These are phyloP conservation scores for Trichosporon sp. DNA, from an alignment of 1,284 basidiomycete genomes.

Conservation along the genomic window DNA sequence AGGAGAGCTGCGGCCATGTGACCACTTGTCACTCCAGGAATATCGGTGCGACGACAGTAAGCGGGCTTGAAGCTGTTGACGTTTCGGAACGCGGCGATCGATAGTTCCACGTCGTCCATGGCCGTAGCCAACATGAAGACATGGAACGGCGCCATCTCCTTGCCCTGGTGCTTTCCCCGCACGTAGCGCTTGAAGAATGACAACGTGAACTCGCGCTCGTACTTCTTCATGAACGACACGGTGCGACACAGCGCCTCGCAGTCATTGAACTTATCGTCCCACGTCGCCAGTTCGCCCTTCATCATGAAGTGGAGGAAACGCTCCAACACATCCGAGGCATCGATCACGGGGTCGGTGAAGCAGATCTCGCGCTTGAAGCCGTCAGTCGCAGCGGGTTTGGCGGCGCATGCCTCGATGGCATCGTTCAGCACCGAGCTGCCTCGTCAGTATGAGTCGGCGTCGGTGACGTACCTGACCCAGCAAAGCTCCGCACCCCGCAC, in stretches of 20 bases:
- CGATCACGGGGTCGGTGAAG: neutral
- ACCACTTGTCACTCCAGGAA: neutral
- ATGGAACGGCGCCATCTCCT: neutral
- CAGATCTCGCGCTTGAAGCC: neutral
- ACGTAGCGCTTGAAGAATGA: too few relatives aligned
- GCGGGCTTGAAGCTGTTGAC: too few relatives aligned
- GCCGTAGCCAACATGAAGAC: neutral
- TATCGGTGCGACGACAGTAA: too few relatives aligned
- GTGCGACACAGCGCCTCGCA: neutral
- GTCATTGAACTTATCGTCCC: neutral
- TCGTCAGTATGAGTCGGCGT: neutral
- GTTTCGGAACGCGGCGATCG: neutral
- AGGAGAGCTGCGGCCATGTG: too few relatives aligned
- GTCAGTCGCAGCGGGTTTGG: neutral
- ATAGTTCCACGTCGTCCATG: neutral
- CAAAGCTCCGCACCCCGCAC: neutral
- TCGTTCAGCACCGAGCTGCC: neutral
- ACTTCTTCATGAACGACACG: neutral
- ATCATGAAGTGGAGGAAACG: neutral
- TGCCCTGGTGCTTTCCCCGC: too few relatives aligned
- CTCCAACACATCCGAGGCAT: neutral
- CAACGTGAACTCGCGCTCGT: neutral
- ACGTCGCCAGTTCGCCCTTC: neutral
- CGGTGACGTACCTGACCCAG: neutral
- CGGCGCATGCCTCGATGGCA: neutral